Percentiles rank a stretch among this genome's conserved stretches.
These are phyloP conservation scores for Protomyces inouyei DNA, from an alignment of 1,139 yeast genomes.

Conservation along the genomic window DNA sequence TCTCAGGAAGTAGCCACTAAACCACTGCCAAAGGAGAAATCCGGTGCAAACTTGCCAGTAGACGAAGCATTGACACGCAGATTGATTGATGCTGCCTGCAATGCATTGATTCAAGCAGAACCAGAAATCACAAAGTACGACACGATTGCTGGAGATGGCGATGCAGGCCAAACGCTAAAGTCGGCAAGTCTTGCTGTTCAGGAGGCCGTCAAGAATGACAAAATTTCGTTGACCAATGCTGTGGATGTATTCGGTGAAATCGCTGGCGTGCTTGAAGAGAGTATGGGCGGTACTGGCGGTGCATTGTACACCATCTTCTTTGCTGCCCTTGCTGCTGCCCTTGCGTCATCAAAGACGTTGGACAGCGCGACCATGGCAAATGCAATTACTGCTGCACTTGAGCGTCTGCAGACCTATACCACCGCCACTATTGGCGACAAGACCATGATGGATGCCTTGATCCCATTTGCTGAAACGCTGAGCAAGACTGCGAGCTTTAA, in stretches of 20 bases:
- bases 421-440: conserved; percentile 87
- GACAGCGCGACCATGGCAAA: conserved; percentile 43
- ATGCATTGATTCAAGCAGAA: conserved; percentile 47
- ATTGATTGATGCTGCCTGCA: conserved; percentile 18
- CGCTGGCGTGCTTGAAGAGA: conserved; percentile 75
- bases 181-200: conserved; percentile 69
- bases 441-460: conserved; percentile 79
- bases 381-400: conserved; percentile 50
- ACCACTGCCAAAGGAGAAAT: conserved; percentile 2
- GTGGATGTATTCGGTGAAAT: conserved; percentile 51
- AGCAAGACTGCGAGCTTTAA: conserved; percentile 48
- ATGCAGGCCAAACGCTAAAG: conserved; percentile 74
- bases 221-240: conserved; percentile 48
- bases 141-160: conserved; percentile 93
- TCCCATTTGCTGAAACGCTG: conserved; percentile 72
- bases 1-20: conserved; percentile 6
- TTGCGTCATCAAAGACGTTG: conserved; percentile 39
- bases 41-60: background rate
- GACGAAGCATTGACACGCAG: conserved; percentile 6
- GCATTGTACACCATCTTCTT: conserved; percentile 83
- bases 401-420: conserved; percentile 70
- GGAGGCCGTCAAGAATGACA: conserved; percentile 47
- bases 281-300: conserved; percentile 97
- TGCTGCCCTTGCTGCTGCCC: conserved; percentile 57
- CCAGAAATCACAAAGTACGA: conserved; percentile 81